Evolutionary conservation across 352 stramenopile genomes (phyloP), one percentile per base, ranked within the genome.

Genomic region (Globisporangium echinulatum): DNA sequence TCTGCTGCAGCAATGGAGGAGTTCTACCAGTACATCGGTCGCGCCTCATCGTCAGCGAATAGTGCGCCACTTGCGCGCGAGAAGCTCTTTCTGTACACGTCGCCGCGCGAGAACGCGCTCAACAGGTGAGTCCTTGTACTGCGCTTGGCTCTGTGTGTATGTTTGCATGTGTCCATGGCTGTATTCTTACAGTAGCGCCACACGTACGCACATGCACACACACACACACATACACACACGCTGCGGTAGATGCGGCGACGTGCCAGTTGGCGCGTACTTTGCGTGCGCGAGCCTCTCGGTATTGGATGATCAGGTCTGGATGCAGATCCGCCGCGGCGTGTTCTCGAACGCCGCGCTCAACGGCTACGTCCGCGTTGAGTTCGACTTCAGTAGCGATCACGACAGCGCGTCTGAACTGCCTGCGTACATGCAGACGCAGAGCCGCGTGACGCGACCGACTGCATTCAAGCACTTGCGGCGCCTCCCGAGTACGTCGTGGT

Each of bases 331-430:
- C 38, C 82, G 79, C 47, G 82, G 82, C 38, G 74, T 75, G 52
- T 92, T 92, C 59, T 90, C 82, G 36, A 92, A 85, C 51, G 71
- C 77, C 44, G 74, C 76, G 53, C 72, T 75, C 54, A 87, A 82
- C 63, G 82, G 82, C 11, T 92, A 87, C 67, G 66, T 91, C 36
- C 82, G 82, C 36, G 82, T 88, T 15, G 63, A 81, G 38, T 75
- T 87, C 5, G 77, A 87, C 11, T 72, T 5, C 39, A 36, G 49
- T n/a, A 9, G 57, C 62, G 64, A 50, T 7, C 67, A 61, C 8
- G 19, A 17, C n/a, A 49, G 43, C 13, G 40, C 40, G 11, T 40
- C 64, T 5, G 64, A 69, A 17, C 56, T 56, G 33, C 71, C 74
- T 0, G 17, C 64, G 14, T 66, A 71, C 19, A 71, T 81, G 49